phyloP scores from a whole-genome alignment of 2,329 filamentous ascomycete species.

The Dothidotthia symphoricarpi region DNA sequence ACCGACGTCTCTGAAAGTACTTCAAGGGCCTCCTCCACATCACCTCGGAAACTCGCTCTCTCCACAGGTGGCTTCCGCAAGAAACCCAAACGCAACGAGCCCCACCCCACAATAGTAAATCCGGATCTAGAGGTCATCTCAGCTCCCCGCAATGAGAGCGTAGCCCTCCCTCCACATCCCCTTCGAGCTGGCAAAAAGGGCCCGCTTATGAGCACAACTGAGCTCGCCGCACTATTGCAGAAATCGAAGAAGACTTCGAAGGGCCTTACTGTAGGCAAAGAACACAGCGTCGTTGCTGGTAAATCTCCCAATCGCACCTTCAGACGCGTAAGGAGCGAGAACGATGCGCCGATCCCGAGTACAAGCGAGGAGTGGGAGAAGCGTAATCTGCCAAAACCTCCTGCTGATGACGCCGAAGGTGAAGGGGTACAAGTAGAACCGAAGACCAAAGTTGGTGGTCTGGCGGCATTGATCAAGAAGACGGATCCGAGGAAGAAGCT shows the following conservation, averaged over 20 bases:
- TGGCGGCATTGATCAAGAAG: conserved; percentile 29
- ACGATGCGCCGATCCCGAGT: conserved; percentile 35
- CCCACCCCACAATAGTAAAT: background rate
- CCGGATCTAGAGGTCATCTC: background rate
- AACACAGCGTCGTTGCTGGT: too few species aligned
- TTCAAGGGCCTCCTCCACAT: conserved; percentile 12
- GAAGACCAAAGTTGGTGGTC: conserved; percentile 1
- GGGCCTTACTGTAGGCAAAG: conserved; percentile 27
- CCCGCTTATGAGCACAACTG: conserved; percentile 28
- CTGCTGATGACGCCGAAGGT: background rate
- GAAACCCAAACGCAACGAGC: conserved; percentile 12
- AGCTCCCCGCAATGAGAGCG: conserved; percentile 11
- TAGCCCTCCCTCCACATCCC: conserved; percentile 20
- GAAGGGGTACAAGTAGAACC: background rate
- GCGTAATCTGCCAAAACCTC: conserved; percentile 20
- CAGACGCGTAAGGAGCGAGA: conserved; percentile 31
- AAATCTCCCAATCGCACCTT: conserved; percentile 20
- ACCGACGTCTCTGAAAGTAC: conserved; percentile 5
- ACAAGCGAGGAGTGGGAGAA: conserved; percentile 31
- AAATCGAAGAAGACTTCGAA: conserved; percentile 14
- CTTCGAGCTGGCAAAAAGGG: conserved; percentile 18
- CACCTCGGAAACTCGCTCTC: conserved; percentile 14
- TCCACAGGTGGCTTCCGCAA: conserved; percentile 33
- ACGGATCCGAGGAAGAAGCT: conserved; percentile 36
- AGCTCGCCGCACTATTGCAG: conserved; percentile 27